Evolutionary conservation across 2,329 filamentous ascomycete genomes (phyloP), one percentile per base, ranked within the genome.

Genomic region (Sporothrix globosa): DNA sequence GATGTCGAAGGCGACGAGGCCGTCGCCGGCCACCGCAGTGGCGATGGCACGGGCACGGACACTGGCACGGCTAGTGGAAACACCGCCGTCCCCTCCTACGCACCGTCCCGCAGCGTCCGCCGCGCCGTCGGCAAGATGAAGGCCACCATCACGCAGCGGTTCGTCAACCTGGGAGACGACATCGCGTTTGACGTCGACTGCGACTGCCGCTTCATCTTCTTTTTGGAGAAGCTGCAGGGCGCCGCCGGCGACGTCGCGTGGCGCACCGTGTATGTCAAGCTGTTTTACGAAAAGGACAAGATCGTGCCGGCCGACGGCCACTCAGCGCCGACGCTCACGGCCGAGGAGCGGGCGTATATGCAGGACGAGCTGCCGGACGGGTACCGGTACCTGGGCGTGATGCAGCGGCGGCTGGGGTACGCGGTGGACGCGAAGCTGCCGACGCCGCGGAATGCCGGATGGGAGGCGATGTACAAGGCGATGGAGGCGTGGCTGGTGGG

Each of bases 121-220:
- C 82, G 83, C 34, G 84, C 83, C 68, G 77, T 85, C 30, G 83
- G 83, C 73, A 73, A 73, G 69, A 73, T 73, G 72, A 73, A 73
- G 72, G 71, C 83, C 10, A 85, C 83, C 69, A 85, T 86, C 77
- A 85, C 84, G 4, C 83, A 85, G 75, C 82, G 84, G 50, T 84
- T 85, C 77, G 52, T 27, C 24, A 69, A 70, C 48, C 67, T 67
- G 34, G 76, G 73, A 21, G 75, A 78, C 61, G 78, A 78, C 63
- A 72, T 78, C 70, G 77, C 80, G 72, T 83, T 80, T 73, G 83
- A 85, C 73, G 81, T 85, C 67, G 83, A 85, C 77, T 85, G 83
- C 75, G 83, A 85, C 76, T 82, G 80, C 73, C 82, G 81, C 30
- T 85, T 84, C 76, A 78, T 84, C 72, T 84, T 84, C 78, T 84